Evolutionary conservation across 192 early-diverging fungal genomes (phyloP).

Genomic region (Backusella luteola): DNA sequence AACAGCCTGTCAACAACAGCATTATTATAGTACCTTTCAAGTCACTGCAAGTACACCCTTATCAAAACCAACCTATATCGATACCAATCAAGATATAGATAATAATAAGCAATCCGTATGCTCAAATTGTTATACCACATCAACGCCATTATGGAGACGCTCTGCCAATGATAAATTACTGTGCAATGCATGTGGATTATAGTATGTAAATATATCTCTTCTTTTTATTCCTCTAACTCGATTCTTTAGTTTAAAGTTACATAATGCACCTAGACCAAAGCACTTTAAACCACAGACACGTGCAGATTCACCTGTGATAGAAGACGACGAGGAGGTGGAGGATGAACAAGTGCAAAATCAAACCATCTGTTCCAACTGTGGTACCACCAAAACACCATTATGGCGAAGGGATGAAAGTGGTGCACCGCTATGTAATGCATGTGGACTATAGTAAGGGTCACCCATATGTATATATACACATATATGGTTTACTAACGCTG

Average conservation of each 20-base stretch:
- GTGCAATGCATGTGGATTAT: slow-evolving; percentile 98
- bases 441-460: slow-evolving; percentile 49
- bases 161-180: slow-evolving; percentile 80
- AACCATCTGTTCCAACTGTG: slow-evolving; percentile 69
- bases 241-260: slow-evolving; percentile 63
- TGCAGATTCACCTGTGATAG: neutral
- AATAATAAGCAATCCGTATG: slow-evolving; percentile 29
- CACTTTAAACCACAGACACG: slow-evolving; percentile 68
- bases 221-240: neutral
- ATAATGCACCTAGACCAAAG: slow-evolving; percentile 78
- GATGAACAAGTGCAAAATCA: slow-evolving; percentile 27
- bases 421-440: slow-evolving; percentile 55
- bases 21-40: slow-evolving; percentile 2
- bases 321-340: slow-evolving; percentile 7
- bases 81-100: neutral
- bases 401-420: slow-evolving; percentile 82
- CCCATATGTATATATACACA: neutral
- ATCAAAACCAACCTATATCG: neutral
- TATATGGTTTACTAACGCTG: neutral
- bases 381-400: slow-evolving; percentile 84
- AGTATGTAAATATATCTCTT: slow-evolving; percentile 43
- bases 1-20: neutral
- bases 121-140: slow-evolving; percentile 76
- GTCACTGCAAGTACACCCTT: neutral
- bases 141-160: slow-evolving; percentile 92